These are phyloP conservation scores for Ballota nigra DNA, from an alignment of 257 asterid species.

Conservation along the genomic window DNA sequence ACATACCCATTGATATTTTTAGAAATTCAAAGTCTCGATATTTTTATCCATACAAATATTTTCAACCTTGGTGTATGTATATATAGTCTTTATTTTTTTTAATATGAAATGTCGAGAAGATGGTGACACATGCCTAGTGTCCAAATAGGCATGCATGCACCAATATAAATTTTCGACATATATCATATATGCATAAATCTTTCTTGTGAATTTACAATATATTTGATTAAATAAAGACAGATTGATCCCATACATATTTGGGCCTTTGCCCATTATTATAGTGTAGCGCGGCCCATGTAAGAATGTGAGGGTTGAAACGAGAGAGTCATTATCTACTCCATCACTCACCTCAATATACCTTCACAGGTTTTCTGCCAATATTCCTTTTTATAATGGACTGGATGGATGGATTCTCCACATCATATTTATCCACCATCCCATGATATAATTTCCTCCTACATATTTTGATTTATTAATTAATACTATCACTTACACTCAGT, in stretches of 20 bases:
- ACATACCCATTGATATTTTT: too few relatives aligned
- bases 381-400: constrained; percentile 11
- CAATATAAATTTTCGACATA: too few relatives aligned
- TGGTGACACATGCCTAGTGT: not conserved
- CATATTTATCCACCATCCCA: constrained; percentile 33
- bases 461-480: too few relatives aligned
- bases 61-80: too few relatives aligned
- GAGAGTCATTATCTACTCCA: constrained; percentile 41
- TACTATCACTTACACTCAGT: too few relatives aligned
- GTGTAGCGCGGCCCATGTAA: not conserved
- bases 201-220: not conserved
- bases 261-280: constrained; percentile 15
- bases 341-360: constrained; percentile 31
- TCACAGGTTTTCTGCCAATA: constrained; percentile 26
- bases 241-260: constrained; percentile 18
- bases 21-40: too few relatives aligned
- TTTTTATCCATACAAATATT: too few relatives aligned
- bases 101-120: not conserved
- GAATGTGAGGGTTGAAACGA: not conserved
- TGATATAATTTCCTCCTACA: not conserved
- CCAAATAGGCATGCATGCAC: not conserved
- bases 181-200: not conserved
- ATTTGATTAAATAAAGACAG: not conserved
- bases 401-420: constrained; percentile 48
- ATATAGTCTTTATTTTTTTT: too few relatives aligned